Base-by-base conservation (phyloP, 2,329 filamentous ascomycete species). In the Pseudocercospora musae region DNA sequence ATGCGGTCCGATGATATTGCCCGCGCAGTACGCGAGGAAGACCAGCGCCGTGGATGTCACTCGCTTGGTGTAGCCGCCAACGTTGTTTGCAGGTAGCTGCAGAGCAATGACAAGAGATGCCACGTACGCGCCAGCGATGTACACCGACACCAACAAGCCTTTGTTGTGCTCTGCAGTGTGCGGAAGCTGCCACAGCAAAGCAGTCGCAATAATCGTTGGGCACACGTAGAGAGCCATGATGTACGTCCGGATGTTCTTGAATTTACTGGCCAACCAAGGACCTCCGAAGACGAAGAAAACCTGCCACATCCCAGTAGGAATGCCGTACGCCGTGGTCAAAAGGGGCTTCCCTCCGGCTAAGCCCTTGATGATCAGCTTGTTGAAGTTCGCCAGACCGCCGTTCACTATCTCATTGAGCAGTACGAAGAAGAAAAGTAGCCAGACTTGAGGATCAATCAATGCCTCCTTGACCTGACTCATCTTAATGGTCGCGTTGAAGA, bases 371-470 rank as follows among this genome's bases (percentile, higher is more conserved):
- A 85, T 85, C 21, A 84, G 76, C 59, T 83, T 85, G 42, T 81
- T 80, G 64, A 85, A 85, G 66, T 82, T 85, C 4, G 83, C 79
- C 8, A 84, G 71, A 0, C 83, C 84, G 2, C 82, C 82, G 54
- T 79, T 85, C 65, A 85, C 79, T 1, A 77, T 73, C 66, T 85
- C 83, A 60, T 85, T 85, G 18, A 84, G 71, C 0, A 85, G 72
- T 2, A 77, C 77, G 58, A 75, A 69, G 9, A 69, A 40, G 61
- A 71, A 69, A 37, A 74, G 74, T 70, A 71, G 64, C 73, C 77
- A 79, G 13, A 76, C 73, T 52, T 91, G 88, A 0, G 88, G 87
- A 66, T 92, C 89, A 0, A 74, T 73, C 11, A 90, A 76, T 0
- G 85, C 83, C 67, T 86, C 84, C 66, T 78, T 80, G 68, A 85